These are phyloP conservation scores for Cystofilobasidium capitatum DNA, from an alignment of 768 basidiomycete species.

Conservation along the genomic window DNA sequence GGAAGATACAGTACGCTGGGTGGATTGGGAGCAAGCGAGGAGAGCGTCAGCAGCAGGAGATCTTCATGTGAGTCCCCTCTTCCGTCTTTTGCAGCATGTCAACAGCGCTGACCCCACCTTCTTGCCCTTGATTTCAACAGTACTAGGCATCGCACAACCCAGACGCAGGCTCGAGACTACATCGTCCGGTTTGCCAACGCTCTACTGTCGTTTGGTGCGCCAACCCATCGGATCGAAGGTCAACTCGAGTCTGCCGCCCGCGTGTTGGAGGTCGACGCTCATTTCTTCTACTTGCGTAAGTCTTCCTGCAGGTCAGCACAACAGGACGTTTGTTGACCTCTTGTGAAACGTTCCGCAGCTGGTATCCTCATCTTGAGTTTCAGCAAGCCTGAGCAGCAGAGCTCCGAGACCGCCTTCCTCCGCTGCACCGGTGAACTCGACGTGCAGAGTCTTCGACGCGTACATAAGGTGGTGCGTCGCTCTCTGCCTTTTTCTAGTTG, in stretches of 20 bases:
- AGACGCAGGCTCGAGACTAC: conserved; percentile 21
- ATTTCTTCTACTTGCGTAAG: conserved; percentile 25
- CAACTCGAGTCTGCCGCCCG: conserved; percentile 22
- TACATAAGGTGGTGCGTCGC: conserved; percentile 12
- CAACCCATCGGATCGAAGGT: conserved; percentile 23
- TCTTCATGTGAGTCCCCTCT: conserved; percentile 20
- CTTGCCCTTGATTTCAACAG: neutral
- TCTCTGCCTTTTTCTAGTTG: neutral
- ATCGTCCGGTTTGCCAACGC: conserved; percentile 27
- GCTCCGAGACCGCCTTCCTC: conserved; percentile 26
- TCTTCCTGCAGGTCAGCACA: neutral
- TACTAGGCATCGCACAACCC: conserved; percentile 3
- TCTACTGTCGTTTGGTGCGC: conserved; percentile 22
- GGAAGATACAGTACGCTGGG: conserved; percentile 10
- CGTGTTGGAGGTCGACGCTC: conserved; percentile 22
- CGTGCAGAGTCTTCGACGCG: conserved; percentile 12
- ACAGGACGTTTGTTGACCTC: too few relatives aligned
- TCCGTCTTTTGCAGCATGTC: neutral
- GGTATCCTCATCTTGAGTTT: conserved; percentile 16
- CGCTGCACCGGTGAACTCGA: conserved; percentile 16
- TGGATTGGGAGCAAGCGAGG: conserved; percentile 25
- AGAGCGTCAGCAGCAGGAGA: conserved; percentile 25
- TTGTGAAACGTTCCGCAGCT: neutral
- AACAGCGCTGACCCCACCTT: neutral
- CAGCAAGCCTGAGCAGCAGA: conserved; percentile 14